Base-by-base conservation (phyloP, 208 protist species). In the Acanthamoeba healyi region DNA sequence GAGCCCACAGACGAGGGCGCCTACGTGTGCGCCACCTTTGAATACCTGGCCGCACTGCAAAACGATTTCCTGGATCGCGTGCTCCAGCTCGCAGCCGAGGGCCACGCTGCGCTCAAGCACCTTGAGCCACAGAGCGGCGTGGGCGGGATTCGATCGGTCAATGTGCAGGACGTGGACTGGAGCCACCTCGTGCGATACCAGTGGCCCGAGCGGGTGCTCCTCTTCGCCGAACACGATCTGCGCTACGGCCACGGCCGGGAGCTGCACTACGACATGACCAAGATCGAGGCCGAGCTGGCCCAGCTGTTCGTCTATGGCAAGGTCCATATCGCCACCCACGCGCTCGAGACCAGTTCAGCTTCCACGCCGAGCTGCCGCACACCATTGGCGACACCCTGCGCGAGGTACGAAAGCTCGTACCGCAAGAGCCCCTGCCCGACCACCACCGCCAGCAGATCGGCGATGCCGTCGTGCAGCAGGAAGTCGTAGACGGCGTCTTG, bases 291-390 rank as follows among this genome's bases (percentile, higher is more conserved):
- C 34, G 65, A 74, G 34, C 65, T 74, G 32, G 65, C 65, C 32
- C 34, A 40, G 65, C 32, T 32, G 65, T 74, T 74, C 32, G 65
- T 74, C 32, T 74, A 32, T 19, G 65, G 65, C 34, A 74, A 74
- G 65, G 34, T 19, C n/a, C 34, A 74, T 19, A 74, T 74, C 34
- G 34, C n/a, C 34, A 74, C 65, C 65, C n/a, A 74, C 65, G 34
- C 65, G n/a, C 46, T 51, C 46, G n/a, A n/a, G 65, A 74, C 65
- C 65, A 74, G 65, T 74, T 74, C 65, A 74, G 65, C 34, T 74
- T 74, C 65, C 65, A 74, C 34, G 65, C 65, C 2, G 65, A 74
- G 34, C 65, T 74, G 32, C 34, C 65, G 14, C 65, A 74, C 34
- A 38, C 65, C 34, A 19, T 74, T 74, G 65, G 65, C 65, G 34